Evolutionary conservation across 352 stramenopile genomes (phyloP), one percentile per base, ranked within the genome.

Genomic region (Pythium insidiosum): DNA sequence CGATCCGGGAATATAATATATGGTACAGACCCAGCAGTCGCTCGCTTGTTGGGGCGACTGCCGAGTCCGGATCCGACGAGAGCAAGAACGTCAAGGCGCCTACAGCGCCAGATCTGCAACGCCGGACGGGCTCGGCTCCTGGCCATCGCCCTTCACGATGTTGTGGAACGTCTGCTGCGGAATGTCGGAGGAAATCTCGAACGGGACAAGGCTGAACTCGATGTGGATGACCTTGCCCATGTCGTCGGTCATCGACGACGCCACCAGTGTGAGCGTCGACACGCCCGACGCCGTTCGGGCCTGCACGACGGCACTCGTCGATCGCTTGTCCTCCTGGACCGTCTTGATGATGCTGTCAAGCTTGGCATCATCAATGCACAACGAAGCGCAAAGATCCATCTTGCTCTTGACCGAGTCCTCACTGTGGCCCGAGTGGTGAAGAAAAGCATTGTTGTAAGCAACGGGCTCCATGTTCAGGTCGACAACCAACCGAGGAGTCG

Each of bases 201-300:
- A 65, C 7, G 68, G 69, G 39, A 86, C 68, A 11, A 87, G 53
- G 35, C 67, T 80, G 31, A 87, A 81, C 51, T 87, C 71, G 45
- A 87, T 54, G 33, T 61, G 56, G 23, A 55, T 55, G 21, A 73
- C 50, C 11, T 66, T 63, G 34, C 70, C 71, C 31, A 65, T 47
- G 21, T 84, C 74, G 58, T 87, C 71, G n/a, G 47, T 68, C 22
- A 87, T 64, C 6, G 66, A 50, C 10, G 73, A 84, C 3, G 60
- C 64, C 45, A 83, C 63, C 12, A 87, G 66, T 23, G 73, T 87
- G 30, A 79, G 42, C 24, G 66, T 68, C 23, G 52, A 29, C n/a
- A 73, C 58, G 55, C 68, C 76, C 25, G 59, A 58, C 21, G 46
- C 66, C 6, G 41, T 57, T 24, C 70, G 66, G 13, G 67, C 64